Percentiles rank a stretch among this genome's conserved stretches.
Conservation (phyloP, 306 rosid genomes). For the Dryas alaskensis region DNA sequence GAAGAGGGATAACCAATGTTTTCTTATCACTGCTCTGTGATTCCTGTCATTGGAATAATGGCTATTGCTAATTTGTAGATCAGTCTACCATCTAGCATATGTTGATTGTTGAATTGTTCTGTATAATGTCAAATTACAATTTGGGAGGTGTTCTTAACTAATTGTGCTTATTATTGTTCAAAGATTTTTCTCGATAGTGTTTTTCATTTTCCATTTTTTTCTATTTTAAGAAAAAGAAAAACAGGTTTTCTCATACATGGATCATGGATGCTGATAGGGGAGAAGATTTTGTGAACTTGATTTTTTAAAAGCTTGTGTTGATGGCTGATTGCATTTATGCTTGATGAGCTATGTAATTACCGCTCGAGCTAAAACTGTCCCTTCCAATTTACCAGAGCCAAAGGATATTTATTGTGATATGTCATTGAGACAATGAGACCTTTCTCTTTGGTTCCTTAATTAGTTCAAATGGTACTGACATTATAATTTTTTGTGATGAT, state of each 20-base stretch:
- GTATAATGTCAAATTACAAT: background rate
- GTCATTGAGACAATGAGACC: no score
- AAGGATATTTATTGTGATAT: no score
- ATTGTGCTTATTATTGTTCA: background rate
- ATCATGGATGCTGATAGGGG: background rate
- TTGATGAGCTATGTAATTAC: no score
- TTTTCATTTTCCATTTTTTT: background rate
- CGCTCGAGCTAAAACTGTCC: background rate
- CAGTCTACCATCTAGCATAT: background rate
- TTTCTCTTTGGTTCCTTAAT: no score
- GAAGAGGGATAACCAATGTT: no score
- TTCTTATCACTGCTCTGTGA: no score
- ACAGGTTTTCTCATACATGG: background rate
- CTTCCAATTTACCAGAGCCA: background rate
- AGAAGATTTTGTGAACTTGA: background rate
- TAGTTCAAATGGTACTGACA: background rate
- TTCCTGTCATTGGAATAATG: no score
- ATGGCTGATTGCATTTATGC: background rate
- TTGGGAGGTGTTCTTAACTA: background rate
- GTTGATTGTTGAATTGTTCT: background rate
- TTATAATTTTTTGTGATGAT: background rate
- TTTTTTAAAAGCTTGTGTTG: background rate
- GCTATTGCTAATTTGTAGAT: no score
- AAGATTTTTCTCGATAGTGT: background rate
- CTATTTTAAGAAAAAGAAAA: background rate